Evolutionary conservation across 176 grass and related monocot genomes (phyloP).

Genomic region (Aechmea fasciata): DNA sequence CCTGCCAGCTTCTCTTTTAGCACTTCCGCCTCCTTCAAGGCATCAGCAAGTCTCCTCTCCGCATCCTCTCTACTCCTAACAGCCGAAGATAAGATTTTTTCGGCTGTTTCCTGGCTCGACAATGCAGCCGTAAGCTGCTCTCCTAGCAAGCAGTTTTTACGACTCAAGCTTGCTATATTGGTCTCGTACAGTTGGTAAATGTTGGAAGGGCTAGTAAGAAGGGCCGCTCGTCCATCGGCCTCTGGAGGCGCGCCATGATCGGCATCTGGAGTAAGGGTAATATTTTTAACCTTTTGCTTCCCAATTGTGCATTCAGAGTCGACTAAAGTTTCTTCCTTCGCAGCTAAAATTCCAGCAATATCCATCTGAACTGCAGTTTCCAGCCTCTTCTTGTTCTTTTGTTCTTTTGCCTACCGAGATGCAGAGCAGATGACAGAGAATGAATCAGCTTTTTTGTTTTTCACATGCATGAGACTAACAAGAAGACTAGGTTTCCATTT

Average conservation of each 20-base stretch:
- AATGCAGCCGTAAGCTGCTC: constrained; percentile 41
- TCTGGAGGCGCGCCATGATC: constrained; percentile 24
- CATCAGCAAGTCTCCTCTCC: constrained; percentile 58
- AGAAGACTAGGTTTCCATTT: neutral
- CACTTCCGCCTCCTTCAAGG: constrained; percentile 43
- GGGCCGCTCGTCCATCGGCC: constrained; percentile 31
- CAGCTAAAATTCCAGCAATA: constrained; percentile 28
- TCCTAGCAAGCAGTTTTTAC: constrained; percentile 50
- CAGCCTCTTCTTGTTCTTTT: constrained; percentile 19
- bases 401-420: neutral
- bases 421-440: neutral
- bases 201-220: constrained; percentile 45
- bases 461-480: neutral
- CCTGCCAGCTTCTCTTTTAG: constrained; percentile 69
- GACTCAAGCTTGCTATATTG: constrained; percentile 44
- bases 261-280: neutral
- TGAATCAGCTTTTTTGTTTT: constrained; percentile 3
- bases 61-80: constrained; percentile 54
- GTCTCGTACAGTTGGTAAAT: constrained; percentile 50
- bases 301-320: constrained; percentile 11
- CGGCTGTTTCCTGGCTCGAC: constrained; percentile 45
- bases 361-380: constrained; percentile 20
- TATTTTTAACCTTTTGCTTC: constrained; percentile 5
- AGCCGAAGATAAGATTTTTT: constrained; percentile 61
- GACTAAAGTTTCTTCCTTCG: constrained; percentile 11